These are phyloP conservation scores for Zoysia japonica DNA, from an alignment of 176 grass and related monocot genomes.

Conservation along the genomic window DNA sequence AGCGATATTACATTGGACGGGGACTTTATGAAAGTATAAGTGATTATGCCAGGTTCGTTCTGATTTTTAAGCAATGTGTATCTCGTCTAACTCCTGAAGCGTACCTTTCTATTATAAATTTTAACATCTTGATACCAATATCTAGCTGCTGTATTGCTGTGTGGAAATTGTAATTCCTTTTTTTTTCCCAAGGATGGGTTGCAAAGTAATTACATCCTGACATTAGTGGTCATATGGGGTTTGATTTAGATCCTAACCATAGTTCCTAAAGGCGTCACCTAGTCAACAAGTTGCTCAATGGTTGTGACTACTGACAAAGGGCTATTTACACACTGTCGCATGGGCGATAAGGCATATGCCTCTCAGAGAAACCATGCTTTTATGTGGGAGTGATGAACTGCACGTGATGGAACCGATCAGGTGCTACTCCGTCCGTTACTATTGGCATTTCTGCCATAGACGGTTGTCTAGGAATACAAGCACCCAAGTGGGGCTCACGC, in stretches of 20 bases:
- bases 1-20: constrained; percentile 89
- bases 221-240: neutral
- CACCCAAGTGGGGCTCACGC: no score
- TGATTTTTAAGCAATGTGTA: neutral
- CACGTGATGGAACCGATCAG: neutral
- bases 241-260: neutral
- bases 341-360: neutral
- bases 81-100: neutral
- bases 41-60: constrained; percentile 74
- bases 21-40: constrained; percentile 84
- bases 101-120: neutral
- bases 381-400: neutral
- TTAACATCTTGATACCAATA: constrained; percentile 15
- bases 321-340: neutral
- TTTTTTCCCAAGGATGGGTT: neutral
- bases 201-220: neutral
- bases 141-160: neutral
- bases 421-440: neutral
- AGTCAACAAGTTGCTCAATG: neutral
- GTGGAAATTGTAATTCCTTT: neutral
- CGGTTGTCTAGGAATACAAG: no score
- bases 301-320: neutral
- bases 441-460: no score
- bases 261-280: neutral
- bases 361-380: no score